Evolutionary conservation across 2,329 filamentous ascomycete species (phyloP), one percentile per base, ranked within the genome.

Genomic region (Neonectria punicea): DNA sequence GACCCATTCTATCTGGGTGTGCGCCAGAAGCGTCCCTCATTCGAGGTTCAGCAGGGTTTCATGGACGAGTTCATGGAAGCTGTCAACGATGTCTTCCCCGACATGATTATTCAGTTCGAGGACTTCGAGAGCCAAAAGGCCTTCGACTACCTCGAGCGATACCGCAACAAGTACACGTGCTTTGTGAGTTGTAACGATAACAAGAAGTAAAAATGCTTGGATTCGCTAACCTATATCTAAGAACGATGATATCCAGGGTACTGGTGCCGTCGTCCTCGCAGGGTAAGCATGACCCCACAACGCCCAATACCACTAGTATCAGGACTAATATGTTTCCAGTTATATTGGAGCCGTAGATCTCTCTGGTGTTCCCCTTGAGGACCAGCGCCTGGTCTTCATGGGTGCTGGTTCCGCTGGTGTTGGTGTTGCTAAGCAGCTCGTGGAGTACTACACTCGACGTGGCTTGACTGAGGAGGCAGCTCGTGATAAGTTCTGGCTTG

Each of bases 61-160:
- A 89, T 98, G 84, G 96, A 98, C 77, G 96, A 98, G 85, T 91
- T 99, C 84, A 98, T 99, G 96, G 87, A 89, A 75, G 95, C 96
- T 62, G 87, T 93, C 66, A 92, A 91, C 62, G 93, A 97, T 34
- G 87, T 90, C 32, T 89, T 82, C 79, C 88, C 87, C 30, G 81
- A 86, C 14, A 90, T 86, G 88, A 80, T 91, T 50, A 93, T 98
- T 68, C 96, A 98, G 79, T 98, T 97, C 74, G 95, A 98, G 80
- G 96, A 98, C 78, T 98, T 97, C 81, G 97, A 98, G 85, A 97
- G 95, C 76, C 86, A 89, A 73, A 90, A 90, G 81, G 95, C 96
- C 51, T 99, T 98, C 87, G 92, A 92, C 68, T 95, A 97, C 75
- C 88, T 98, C 44, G 92, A 96, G 78, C 89, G 93, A 66, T 98